Base-by-base conservation (phyloP, 2,329 filamentous ascomycete species). In the Cercospora sojina region DNA sequence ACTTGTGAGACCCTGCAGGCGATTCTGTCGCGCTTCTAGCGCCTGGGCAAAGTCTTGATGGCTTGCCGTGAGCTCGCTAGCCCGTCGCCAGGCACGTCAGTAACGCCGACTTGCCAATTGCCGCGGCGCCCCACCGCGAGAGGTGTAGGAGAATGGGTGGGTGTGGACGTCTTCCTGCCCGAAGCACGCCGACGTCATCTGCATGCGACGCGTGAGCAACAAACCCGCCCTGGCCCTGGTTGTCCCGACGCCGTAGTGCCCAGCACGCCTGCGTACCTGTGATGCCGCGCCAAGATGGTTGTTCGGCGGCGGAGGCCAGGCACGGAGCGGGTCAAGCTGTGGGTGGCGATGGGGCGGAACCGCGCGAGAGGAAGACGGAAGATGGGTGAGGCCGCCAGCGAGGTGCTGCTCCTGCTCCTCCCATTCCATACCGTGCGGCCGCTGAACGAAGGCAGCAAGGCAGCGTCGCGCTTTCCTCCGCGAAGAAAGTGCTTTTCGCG, bases 1-100 rank as follows among this genome's bases (percentile, higher is more conserved):
- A 29, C 13, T 29, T 25, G 51, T 29, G 51, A 25, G 51, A 25
- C 51, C 51, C 51, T 47, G 41, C 41, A 47, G 41, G 41, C 41
- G 18, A 56, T 56, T 56, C 51, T 56, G 51, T 23, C 51, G 23
- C n/a, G 25, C 51, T 56, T 56, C 51, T 56, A 31, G 51, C n/a
- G 25, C 3, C 51, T 56, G 10, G 51, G 51, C 51, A n/a, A 56
- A 56, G 25, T 32, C 51, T 56, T 56, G 51, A 55, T 53, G 6
- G 49, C 16, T 43, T 43, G 32, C 32, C 32, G 32, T 35, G 7
- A 9, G 20, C 47, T 25, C 47, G 47, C 25, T 49, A 20, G 43
- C n/a, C 20, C 43, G 43, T 49, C 4, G n/a, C 43, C 47, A 51
- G 47, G 47, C 47, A 51, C 20, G 47, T 51, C 47, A 51, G 47